Evolutionary conservation across 1,284 basidiomycete species (phyloP), one percentile per base, ranked within the genome.

Genomic region (Gastroboletus turbinatus): DNA sequence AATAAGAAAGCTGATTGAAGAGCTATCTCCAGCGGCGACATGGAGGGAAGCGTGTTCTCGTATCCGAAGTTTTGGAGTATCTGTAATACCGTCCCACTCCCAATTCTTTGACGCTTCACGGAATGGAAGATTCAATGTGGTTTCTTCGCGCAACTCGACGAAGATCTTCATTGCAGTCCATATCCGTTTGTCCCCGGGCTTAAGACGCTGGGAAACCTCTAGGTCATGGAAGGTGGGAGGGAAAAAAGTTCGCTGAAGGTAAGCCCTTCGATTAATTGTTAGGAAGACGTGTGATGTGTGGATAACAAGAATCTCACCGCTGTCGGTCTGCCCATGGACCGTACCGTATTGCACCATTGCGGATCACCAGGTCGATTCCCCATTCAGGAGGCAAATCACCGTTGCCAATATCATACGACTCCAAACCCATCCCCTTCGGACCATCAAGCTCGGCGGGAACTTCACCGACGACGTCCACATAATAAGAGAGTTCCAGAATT

Each of bases 261-360:
- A 83, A 17, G 78, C 82, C 46, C 92, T 93, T 60, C 6, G 42
- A 50, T 25, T 29, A 21, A 25, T 29, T 25, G 21, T 67, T 9
- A 66, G 48, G 29, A 35, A 14, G 29, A 3, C 16, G 0, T 6
- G 17, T 32, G 16, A 43, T 40, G 10, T 29, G 3, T 17, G 30
- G 30, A 32, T 33, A 33, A 45, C 35, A 36, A 40, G 27, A n/a
- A 21, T 59, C 75, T 59, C 67, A 87, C 88, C 93, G 79, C 72
- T 96, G 94, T 29, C 94, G 81, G 73, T 98, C 95, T 21, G 93
- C 87, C 95, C 95, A 98, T 5, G 95, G 95, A 0, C 95, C 95
- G 67, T 97, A 97, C 33, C 85, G 83, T 42, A 96, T 63, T 30
- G 79, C 73, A 0, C 92, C 94, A 17, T 86, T 85, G 57, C 84